Percentiles rank a stretch among this genome's conserved stretches.
Conservation (phyloP, 2,329 filamentous ascomycete genomes). For the Verticillium tricorpus region DNA sequence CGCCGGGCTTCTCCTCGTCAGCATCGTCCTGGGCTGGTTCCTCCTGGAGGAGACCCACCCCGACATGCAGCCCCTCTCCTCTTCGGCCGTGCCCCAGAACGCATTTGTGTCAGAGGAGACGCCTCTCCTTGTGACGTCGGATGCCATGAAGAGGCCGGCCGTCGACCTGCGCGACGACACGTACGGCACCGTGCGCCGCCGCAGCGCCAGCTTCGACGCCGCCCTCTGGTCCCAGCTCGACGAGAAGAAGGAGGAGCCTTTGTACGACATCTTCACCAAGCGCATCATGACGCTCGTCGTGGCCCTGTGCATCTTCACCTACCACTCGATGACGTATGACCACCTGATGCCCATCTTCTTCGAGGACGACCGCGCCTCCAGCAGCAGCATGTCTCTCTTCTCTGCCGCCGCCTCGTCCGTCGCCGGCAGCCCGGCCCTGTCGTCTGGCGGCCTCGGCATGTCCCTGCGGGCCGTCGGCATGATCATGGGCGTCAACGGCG, state of each 20-base stretch:
- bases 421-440: conserved; percentile 45
- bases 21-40: conserved; percentile 75
- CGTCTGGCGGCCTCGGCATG: conserved; percentile 58
- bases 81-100: conserved; percentile 43
- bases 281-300: conserved; percentile 71
- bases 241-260: conserved; percentile 27
- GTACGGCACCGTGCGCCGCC: conserved; percentile 64
- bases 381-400: conserved; percentile 26
- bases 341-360: conserved; percentile 90
- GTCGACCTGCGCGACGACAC: conserved; percentile 73
- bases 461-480: conserved; percentile 59
- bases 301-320: conserved; percentile 86
- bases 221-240: conserved; percentile 17
- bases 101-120: conserved; percentile 56
- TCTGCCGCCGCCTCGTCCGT: conserved; percentile 18
- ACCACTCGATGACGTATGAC: conserved; percentile 94
- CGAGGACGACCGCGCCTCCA: conserved; percentile 62
- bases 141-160: conserved; percentile 66
- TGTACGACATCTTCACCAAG: conserved; percentile 44
- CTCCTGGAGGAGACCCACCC: conserved; percentile 87
- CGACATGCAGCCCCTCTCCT: conserved; percentile 9
- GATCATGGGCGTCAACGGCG: conserved; percentile 55
- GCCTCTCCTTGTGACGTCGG: conserved; percentile 70
- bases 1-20: conserved; percentile 68
- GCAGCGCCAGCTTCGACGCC: conserved; percentile 44